Evolutionary conservation across 2,329 filamentous ascomycete species (phyloP).

Genomic region (Trichoderma endophyticum): DNA sequence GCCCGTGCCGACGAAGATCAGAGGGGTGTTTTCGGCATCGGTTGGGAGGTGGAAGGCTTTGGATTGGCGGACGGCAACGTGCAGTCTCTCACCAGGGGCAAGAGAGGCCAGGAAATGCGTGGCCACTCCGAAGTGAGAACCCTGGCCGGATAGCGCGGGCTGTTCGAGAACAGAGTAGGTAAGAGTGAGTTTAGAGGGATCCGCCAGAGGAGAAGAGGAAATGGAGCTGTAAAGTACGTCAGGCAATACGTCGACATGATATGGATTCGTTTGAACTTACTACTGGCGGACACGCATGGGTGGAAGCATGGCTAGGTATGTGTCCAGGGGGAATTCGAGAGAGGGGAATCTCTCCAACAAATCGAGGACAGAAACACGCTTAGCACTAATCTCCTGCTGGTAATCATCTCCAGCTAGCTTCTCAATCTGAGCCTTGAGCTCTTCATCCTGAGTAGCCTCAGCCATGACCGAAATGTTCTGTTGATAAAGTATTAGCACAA

Average conservation of each 20-base stretch:
- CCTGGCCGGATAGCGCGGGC: conserved; percentile 49
- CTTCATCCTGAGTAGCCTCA: conserved; percentile 47
- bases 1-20: conserved; percentile 52
- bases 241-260: conserved; percentile 8
- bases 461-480: conserved; percentile 42
- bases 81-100: conserved; percentile 40
- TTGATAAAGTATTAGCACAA: conserved; percentile 17
- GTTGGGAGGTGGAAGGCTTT: conserved; percentile 48
- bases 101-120: conserved; percentile 57
- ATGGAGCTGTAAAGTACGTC: conserved; percentile 50
- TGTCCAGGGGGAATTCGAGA: conserved; percentile 59
- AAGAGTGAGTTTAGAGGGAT: conserved; percentile 56
- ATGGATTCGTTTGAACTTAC: conserved; percentile 26
- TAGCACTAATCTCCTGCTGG: conserved; percentile 47
- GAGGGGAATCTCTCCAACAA: conserved; percentile 62
- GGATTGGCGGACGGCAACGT: conserved; percentile 48
- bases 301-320: conserved; percentile 69
- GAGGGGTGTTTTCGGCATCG: conserved; percentile 43
- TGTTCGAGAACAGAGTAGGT: conserved; percentile 65
- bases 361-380: conserved; percentile 63
- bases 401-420: conserved; percentile 48
- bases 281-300: conserved; percentile 78
- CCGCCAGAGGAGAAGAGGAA: conserved; percentile 66
- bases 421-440: conserved; percentile 42
- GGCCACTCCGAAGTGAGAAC: conserved; percentile 56